A percentile compares a stretch with the other conserved stretches of the same genome.
Conservation (phyloP, 345 rosid genomes). For the Firmiana major region DNA sequence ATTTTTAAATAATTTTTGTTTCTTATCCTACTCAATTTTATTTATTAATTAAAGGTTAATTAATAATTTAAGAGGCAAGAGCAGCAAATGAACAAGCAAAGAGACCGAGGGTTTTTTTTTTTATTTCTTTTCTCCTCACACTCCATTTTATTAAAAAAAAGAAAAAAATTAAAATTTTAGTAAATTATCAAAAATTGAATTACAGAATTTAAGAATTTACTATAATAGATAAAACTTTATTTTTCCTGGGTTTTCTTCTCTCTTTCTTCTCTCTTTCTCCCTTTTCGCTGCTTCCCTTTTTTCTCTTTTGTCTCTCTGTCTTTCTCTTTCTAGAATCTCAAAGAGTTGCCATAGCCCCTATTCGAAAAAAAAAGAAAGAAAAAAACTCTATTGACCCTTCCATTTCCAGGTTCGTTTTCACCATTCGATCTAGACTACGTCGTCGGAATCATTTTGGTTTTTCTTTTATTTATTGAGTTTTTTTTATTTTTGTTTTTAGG, state of each 20-base stretch:
- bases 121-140: neutral
- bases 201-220: neutral
- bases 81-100: neutral
- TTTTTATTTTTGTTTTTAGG: conserved; percentile 27
- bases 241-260: conserved; percentile 22
- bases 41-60: no score
- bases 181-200: neutral
- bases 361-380: neutral
- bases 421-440: conserved; percentile 42
- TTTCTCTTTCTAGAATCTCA: conserved; percentile 48
- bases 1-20: no score
- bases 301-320: conserved; percentile 16
- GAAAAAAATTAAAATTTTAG: neutral
- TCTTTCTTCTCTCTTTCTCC: conserved; percentile 28
- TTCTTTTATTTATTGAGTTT: conserved; percentile 2
- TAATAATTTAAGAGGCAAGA: no score
- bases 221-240: conserved; percentile 13
- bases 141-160: neutral
- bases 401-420: conserved; percentile 34
- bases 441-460: conserved; percentile 3
- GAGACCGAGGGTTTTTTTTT: no score
- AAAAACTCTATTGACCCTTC: conserved; percentile 30
- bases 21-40: no score
- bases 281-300: conserved; percentile 27
- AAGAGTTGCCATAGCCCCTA: conserved; percentile 40